A percentile compares a stretch with the other conserved stretches of the same genome.
These are phyloP conservation scores for Ophiostoma sp. DNA, from an alignment of 2,329 filamentous ascomycete species.

Conservation along the genomic window DNA sequence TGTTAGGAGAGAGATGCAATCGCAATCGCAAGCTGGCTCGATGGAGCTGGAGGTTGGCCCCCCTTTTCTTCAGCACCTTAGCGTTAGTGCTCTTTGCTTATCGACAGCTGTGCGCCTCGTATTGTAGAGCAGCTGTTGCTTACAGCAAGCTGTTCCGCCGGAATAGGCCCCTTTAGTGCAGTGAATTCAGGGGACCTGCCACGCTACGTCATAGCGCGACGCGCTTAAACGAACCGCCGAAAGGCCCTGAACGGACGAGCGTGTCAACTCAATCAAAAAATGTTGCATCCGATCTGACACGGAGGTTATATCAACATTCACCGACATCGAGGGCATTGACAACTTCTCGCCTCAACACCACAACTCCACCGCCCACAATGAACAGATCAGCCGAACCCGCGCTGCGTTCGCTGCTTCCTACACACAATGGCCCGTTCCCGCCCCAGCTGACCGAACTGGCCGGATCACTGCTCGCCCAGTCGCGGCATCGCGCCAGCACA, in stretches of 20 bases:
- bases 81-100: neutral
- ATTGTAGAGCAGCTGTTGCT: neutral
- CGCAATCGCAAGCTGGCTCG: neutral
- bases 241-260: neutral
- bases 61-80: slow-evolving; percentile 5
- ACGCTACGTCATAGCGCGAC: slow-evolving; percentile 27
- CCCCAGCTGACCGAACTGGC: slow-evolving; percentile 70
- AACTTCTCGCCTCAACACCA: neutral
- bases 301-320: neutral
- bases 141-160: neutral
- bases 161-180: neutral
- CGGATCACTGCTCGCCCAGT: slow-evolving; percentile 74
- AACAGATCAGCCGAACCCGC: slow-evolving; percentile 73
- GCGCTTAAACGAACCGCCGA: neutral
- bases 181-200: neutral
- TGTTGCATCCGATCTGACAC: neutral
- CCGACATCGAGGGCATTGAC: neutral
- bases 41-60: neutral
- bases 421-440: slow-evolving; percentile 66
- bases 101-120: neutral
- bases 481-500: slow-evolving; percentile 71
- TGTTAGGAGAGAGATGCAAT: neutral
- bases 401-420: slow-evolving; percentile 72
- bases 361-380: slow-evolving; percentile 49
- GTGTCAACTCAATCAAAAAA: neutral